phyloP scores from a whole-genome alignment of 495 filamentous ascomycete species.

The Aspergillus asperescens region DNA sequence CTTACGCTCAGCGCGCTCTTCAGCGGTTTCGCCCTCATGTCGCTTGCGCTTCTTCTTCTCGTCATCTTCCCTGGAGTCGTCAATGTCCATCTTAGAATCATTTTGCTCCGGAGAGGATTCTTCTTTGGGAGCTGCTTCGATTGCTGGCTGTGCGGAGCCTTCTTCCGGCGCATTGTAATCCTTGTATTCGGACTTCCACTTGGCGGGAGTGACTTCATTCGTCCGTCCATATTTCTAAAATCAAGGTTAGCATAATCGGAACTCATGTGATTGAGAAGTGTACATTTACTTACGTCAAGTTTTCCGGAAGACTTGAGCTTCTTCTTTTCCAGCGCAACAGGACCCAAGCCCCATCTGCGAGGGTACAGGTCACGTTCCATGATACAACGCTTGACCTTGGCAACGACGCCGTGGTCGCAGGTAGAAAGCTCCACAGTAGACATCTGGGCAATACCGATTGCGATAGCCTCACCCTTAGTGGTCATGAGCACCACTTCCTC shows the following conservation, averaged over 20 bases:
- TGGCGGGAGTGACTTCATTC: conserved; percentile 85
- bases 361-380: conserved; percentile 99
- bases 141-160: conserved; percentile 35
- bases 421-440: conserved; percentile 84
- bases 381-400: conserved; percentile 96
- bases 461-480: conserved; percentile 97
- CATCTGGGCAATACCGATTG: conserved; percentile 93
- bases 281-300: conserved; percentile 64
- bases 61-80: conserved; percentile 42
- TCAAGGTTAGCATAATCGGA: conserved; percentile 13
- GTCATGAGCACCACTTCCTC: conserved; percentile 97
- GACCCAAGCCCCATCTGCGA: conserved; percentile 88
- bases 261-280: background rate
- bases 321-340: conserved; percentile 91
- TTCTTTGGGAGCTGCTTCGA: conserved; percentile 31
- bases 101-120: background rate
- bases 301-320: conserved; percentile 97
- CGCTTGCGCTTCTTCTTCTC: conserved; percentile 74
- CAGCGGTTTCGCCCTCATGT: conserved; percentile 73
- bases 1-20: conserved; percentile 71
- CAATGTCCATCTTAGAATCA: conserved; percentile 30
- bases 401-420: conserved; percentile 93
- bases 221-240: conserved; percentile 77
- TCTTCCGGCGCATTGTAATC: conserved; percentile 65
- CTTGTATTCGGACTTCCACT: conserved; percentile 86